A percentile compares a stretch with the other conserved stretches of the same genome.
Conservation (phyloP, 768 basidiomycete genomes). For the Paxillus involutus region DNA sequence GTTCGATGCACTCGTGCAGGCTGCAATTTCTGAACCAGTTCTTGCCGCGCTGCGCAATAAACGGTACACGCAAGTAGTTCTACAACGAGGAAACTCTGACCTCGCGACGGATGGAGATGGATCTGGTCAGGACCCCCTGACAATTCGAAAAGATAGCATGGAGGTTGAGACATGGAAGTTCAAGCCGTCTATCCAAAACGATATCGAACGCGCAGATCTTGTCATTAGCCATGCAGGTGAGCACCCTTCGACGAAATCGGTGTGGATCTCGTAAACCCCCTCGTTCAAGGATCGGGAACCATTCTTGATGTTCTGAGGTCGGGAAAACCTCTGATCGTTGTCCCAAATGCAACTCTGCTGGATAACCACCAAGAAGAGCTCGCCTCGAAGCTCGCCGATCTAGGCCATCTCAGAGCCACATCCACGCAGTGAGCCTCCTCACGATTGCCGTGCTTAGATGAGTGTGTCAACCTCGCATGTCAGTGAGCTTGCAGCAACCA, state of each 20-base stretch:
- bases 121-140: conserved; percentile 14
- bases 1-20: conserved; percentile 74
- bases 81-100: conserved; percentile 79
- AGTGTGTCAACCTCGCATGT: conserved; percentile 6
- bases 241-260: conserved; percentile 14
- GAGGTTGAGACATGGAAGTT: conserved; percentile 69
- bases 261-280: not conserved
- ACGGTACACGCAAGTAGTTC: conserved; percentile 59
- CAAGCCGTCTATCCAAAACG: conserved; percentile 66
- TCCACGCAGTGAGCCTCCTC: conserved; percentile 52
- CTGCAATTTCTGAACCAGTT: conserved; percentile 55
- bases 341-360: conserved; percentile 86
- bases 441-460: not conserved
- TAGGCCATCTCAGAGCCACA: conserved; percentile 58
- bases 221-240: conserved; percentile 94
- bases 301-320: conserved; percentile 84
- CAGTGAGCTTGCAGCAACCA: conserved; percentile 57
- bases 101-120: conserved; percentile 32
- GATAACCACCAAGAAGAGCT: conserved; percentile 95
- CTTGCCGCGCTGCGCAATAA: conserved; percentile 50
- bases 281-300: conserved; percentile 79
- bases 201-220: conserved; percentile 67
- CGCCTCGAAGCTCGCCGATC: conserved; percentile 60
- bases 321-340: conserved; percentile 76
- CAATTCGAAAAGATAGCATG: conserved; percentile 39